phyloP scores from a whole-genome alignment of 495 filamentous ascomycete species.

The Penicillium flavigenum region DNA sequence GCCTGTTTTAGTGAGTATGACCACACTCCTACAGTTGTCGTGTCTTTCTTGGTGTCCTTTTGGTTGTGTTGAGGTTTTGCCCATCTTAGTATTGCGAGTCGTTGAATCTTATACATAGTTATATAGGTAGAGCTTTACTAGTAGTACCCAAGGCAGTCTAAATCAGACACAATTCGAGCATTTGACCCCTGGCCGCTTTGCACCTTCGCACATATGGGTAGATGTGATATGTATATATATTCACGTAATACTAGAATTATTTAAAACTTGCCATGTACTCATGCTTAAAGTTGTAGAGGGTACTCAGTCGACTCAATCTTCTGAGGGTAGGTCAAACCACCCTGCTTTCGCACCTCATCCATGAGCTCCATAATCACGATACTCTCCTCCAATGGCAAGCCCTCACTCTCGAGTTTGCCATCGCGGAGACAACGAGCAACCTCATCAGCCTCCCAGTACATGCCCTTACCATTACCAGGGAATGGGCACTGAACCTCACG shows the following conservation, averaged over 20 bases:
- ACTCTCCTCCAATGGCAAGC: conserved; percentile 76
- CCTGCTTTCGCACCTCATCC: conserved; percentile 82
- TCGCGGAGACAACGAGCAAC: conserved; percentile 78
- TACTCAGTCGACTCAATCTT: conserved; percentile 77
- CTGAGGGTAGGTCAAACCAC: conserved; percentile 75
- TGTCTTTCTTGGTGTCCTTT: no score
- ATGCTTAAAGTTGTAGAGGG: conserved; percentile 43
- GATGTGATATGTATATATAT: no score
- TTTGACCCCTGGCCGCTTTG: no score
- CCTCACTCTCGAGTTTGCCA: conserved; percentile 75
- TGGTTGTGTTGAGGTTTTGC: no score
- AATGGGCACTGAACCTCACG: conserved; percentile 64
- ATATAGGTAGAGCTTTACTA: no score
- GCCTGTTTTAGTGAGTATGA: no score
- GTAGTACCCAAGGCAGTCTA: no score
- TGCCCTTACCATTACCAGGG: conserved; percentile 71
- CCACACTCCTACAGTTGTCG: no score
- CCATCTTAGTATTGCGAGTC: no score
- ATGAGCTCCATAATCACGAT: conserved; percentile 91
- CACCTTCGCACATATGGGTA: no score
- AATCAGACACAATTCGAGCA: no score
- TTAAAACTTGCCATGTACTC: neutral
- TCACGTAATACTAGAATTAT: neutral
- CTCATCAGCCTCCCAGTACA: conserved; percentile 97
- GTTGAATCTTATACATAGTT: no score